A percentile compares a stretch with the other conserved stretches of the same genome.
phyloP scores from a whole-genome alignment of 129 eudicot genomes.

The Artemisia annua region DNA sequence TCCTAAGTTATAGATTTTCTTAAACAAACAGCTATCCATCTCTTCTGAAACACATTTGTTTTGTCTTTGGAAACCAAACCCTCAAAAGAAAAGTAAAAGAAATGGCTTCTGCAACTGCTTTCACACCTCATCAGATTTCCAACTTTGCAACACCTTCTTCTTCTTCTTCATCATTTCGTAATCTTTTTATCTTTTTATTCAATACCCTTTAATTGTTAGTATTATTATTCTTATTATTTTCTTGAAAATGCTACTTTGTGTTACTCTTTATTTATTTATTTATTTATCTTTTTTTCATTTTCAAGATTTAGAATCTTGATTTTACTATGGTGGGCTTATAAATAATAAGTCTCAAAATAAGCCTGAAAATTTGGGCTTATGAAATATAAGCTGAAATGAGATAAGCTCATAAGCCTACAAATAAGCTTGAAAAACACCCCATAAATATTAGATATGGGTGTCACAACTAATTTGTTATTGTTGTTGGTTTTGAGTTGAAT shows the following conservation, averaged over 20 bases:
- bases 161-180: slow-evolving; percentile 25
- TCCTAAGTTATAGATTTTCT: too few species aligned
- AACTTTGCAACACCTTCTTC: slow-evolving; percentile 26
- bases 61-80: slow-evolving; percentile 28
- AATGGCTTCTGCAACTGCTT: slow-evolving; percentile 31
- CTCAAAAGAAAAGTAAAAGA: too few species aligned
- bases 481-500: slow-evolving; percentile 8
- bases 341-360: too few species aligned
- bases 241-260: not conserved
- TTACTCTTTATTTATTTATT: not conserved
- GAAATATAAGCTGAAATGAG: too few species aligned
- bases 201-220: not conserved
- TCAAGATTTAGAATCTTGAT: too few species aligned
- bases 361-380: too few species aligned
- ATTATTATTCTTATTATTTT: not conserved
- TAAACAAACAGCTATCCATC: not conserved
- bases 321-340: too few species aligned
- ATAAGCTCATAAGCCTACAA: too few species aligned
- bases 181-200: not conserved
- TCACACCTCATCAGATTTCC: slow-evolving; percentile 36
- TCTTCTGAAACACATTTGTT: not conserved
- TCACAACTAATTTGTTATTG: not conserved
- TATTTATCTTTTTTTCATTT: too few species aligned
- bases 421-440: too few species aligned
- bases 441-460: too few species aligned